phyloP scores from a whole-genome alignment of 768 basidiomycete species.

The Lentinula lateritia region DNA sequence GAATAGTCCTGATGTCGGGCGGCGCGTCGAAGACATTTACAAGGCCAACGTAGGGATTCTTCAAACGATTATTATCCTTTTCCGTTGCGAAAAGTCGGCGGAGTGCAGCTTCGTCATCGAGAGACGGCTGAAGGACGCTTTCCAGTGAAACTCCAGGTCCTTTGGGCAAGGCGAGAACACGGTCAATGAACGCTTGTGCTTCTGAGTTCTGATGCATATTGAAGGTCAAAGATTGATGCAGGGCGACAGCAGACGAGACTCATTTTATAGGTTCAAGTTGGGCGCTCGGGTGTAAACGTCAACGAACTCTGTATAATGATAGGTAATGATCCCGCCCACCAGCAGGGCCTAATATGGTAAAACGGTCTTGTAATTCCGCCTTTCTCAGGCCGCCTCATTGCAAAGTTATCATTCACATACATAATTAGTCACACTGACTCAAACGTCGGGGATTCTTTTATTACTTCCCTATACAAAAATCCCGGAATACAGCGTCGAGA shows the following conservation, averaged over 20 bases:
- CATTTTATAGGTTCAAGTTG: not conserved
- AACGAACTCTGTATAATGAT: too few species aligned
- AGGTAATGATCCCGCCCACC: too few species aligned
- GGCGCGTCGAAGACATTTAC: conserved; percentile 55
- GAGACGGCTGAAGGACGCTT: conserved; percentile 42
- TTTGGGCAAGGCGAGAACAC: conserved; percentile 12
- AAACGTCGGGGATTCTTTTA: conserved; percentile 19
- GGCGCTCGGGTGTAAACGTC: not conserved
- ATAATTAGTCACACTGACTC: too few species aligned
- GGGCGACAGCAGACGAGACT: not conserved
- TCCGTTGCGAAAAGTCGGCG: conserved; percentile 53
- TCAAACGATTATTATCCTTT: conserved; percentile 35
- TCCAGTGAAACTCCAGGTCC: conserved; percentile 32
- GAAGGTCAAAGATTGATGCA: not conserved
- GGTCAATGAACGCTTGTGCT: conserved; percentile 15
- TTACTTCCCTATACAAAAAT: conserved; percentile 84
- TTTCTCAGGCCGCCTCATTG: too few species aligned
- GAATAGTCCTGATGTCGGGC: conserved; percentile 39
- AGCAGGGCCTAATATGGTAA: too few species aligned
- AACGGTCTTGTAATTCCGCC: too few species aligned
- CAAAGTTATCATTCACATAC: too few species aligned
- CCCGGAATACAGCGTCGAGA: conserved; percentile 73
- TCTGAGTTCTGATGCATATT: conserved; percentile 11
- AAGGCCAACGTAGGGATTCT: conserved; percentile 49
- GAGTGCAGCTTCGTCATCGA: conserved; percentile 52